These are phyloP conservation scores for Cornus controversa DNA, from an alignment of 148 eudicot genomes.

Conservation along the genomic window DNA sequence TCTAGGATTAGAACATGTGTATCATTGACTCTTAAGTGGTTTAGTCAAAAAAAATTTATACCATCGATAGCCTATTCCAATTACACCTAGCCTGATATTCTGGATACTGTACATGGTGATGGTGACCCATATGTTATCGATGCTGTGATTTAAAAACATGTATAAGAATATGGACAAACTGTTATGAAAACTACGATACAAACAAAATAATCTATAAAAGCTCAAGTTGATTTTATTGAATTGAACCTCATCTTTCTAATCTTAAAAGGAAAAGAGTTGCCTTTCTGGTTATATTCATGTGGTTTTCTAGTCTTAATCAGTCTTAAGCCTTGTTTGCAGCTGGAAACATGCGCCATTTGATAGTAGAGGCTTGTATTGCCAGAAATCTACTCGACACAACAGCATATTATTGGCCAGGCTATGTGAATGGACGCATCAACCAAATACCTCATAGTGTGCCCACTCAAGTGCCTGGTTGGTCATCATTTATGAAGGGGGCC, in stretches of 20 bases:
- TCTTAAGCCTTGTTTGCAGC: constrained; percentile 34
- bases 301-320: background rate
- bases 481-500: constrained; percentile 61
- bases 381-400: constrained; percentile 55
- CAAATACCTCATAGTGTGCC: constrained; percentile 39
- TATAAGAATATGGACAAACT: background rate
- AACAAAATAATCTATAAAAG: background rate
- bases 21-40: no score
- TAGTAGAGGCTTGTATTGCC: constrained; percentile 64
- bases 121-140: no score
- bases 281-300: background rate
- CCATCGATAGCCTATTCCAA: no score
- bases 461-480: constrained; percentile 54
- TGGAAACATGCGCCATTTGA: constrained; percentile 58
- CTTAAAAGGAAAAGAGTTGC: background rate
- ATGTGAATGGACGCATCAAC: constrained; percentile 39
- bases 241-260: background rate
- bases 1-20: no score
- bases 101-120: no score
- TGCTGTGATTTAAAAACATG: no score
- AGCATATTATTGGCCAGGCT: constrained; percentile 64
- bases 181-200: background rate
- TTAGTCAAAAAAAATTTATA: no score
- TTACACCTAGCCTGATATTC: no score
- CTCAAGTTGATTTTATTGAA: background rate